phyloP scores from a whole-genome alignment of 1,139 yeast species.

The Candida sp. region DNA sequence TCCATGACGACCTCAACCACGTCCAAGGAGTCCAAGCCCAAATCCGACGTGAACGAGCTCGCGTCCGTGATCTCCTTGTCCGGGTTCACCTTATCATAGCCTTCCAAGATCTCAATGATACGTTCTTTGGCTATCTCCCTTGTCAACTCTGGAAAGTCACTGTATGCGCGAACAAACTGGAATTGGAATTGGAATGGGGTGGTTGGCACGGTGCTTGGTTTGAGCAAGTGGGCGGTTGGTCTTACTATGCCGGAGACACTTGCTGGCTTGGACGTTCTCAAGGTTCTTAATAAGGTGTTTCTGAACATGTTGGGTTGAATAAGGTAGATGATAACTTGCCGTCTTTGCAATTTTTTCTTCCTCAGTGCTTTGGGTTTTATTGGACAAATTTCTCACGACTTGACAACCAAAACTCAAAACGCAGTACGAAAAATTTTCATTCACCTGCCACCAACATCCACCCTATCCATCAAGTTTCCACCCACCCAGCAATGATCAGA shows the following conservation, averaged over 20 bases:
- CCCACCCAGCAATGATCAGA: conserved; percentile 11
- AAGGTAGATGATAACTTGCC: not conserved
- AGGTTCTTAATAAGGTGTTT: conserved; percentile 27
- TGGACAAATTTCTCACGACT: conserved; percentile 6
- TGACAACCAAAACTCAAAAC: not conserved
- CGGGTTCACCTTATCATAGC: conserved; percentile 69
- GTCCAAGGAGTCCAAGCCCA: conserved; percentile 88
- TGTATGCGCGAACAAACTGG: conserved; percentile 48
- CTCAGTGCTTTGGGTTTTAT: not conserved
- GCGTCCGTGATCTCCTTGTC: conserved; percentile 55
- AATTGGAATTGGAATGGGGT: conserved; percentile 6
- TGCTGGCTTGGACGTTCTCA: conserved; percentile 21
- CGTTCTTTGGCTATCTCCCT: conserved; percentile 77
- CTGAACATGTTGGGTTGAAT: conserved; percentile 32
- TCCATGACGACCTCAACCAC: conserved; percentile 92
- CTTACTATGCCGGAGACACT: conserved; percentile 5
- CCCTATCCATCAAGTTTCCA: too few species aligned
- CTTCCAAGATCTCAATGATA: conserved; percentile 77
- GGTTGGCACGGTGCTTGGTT: conserved; percentile 4
- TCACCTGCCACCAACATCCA: too few species aligned
- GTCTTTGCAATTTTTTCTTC: conserved; percentile 1
- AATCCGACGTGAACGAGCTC: conserved; percentile 71
- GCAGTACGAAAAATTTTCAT: not conserved
- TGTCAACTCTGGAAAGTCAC: conserved; percentile 68
- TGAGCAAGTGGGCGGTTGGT: conserved; percentile 4